phyloP scores from a whole-genome alignment of 345 rosid genomes.

The Hypericum androsaemum region DNA sequence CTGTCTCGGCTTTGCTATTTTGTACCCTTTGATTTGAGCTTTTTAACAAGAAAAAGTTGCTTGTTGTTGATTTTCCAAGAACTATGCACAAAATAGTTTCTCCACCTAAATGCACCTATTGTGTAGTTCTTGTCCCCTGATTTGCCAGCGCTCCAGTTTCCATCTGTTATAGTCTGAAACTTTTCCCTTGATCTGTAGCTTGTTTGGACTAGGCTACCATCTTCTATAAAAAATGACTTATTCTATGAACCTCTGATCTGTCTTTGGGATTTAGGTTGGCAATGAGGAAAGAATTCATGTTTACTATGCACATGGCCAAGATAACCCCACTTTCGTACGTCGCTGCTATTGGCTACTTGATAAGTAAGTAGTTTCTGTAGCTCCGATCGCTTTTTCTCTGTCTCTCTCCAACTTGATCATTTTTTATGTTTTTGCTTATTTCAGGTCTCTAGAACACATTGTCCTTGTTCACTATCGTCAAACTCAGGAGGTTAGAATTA shows the following conservation, averaged over 20 bases:
- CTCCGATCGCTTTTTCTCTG: not conserved
- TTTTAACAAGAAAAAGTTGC: not conserved
- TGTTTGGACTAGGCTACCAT: slow-evolving; percentile 4
- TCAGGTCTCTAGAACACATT: slow-evolving; percentile 74
- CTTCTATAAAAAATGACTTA: slow-evolving; percentile 2
- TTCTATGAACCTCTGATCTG: not conserved
- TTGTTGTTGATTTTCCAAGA: too few species aligned
- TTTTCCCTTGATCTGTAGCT: not conserved
- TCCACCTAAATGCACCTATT: too few species aligned
- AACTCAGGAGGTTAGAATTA: slow-evolving; percentile 74
- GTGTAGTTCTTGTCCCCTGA: too few species aligned
- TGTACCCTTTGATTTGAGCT: slow-evolving; percentile 1
- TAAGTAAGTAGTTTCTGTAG: slow-evolving; percentile 46
- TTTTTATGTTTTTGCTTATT: slow-evolving; percentile 13
- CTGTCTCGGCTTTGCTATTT: not conserved
- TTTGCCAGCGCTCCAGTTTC: too few species aligned
- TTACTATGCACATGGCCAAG: slow-evolving; percentile 95
- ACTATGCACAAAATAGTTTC: too few species aligned
- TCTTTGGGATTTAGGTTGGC: slow-evolving; percentile 48
- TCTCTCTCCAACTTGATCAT: slow-evolving; percentile 4
- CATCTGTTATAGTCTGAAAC: too few species aligned
- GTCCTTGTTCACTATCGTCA: slow-evolving; percentile 99
- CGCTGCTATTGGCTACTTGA: slow-evolving; percentile 99
- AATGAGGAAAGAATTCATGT: slow-evolving; percentile 95
- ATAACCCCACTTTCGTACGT: slow-evolving; percentile 82